phyloP scores from a whole-genome alignment of 2,329 filamentous ascomycete genomes.

The Hymenoscyphus scutula region DNA sequence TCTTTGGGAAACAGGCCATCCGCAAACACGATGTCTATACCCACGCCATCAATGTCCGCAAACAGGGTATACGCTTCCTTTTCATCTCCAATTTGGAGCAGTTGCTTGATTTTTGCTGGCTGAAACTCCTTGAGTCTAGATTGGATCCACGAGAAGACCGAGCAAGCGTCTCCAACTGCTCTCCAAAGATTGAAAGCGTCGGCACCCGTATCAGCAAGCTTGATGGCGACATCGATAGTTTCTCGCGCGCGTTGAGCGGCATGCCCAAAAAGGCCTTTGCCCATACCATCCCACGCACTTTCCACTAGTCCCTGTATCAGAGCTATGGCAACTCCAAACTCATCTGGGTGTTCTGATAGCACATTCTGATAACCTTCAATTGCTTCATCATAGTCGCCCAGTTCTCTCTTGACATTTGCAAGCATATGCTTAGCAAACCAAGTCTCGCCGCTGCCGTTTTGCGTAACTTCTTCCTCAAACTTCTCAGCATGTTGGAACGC shows the following conservation, averaged over 20 bases:
- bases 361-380: conserved; percentile 75
- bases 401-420: conserved; percentile 87
- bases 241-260: conserved; percentile 68
- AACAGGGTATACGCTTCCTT: conserved; percentile 59
- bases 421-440: conserved; percentile 99
- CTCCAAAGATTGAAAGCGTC: conserved; percentile 96
- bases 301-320: conserved; percentile 86
- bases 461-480: conserved; percentile 60
- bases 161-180: conserved; percentile 81
- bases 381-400: conserved; percentile 85
- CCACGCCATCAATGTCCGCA: conserved; percentile 66
- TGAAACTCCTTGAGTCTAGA: conserved; percentile 64
- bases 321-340: conserved; percentile 85
- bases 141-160: conserved; percentile 78
- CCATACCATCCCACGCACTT: conserved; percentile 71
- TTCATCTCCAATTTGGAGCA: conserved; percentile 55
- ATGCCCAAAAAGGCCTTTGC: conserved; percentile 84
- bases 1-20: conserved; percentile 36
- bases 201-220: conserved; percentile 58
- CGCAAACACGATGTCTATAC: conserved; percentile 39
- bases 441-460: conserved; percentile 61
- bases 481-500: conserved; percentile 83
- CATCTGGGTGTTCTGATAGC: conserved; percentile 62
- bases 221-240: conserved; percentile 65
- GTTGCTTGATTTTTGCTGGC: conserved; percentile 48